Conservation (phyloP, 495 filamentous ascomycete genomes). For the Penicillium soppii region DNA sequence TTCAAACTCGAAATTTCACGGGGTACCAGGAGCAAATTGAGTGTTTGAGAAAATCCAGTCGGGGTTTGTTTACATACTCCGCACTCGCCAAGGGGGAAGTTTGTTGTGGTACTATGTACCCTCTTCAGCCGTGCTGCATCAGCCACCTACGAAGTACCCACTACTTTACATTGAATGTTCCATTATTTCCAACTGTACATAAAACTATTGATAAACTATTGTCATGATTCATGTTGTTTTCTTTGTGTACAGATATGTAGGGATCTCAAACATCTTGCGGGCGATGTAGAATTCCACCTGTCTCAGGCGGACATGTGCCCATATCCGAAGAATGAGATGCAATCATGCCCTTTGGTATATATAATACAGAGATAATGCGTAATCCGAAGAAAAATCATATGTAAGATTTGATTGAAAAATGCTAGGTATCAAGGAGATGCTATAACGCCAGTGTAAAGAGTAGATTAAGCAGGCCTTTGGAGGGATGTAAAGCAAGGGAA, state of each 20-base stretch:
- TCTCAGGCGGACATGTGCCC: slow-evolving; percentile 20
- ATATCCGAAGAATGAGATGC: neutral
- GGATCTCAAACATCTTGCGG: slow-evolving; percentile 12
- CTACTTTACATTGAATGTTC: slow-evolving; percentile 2
- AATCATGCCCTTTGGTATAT: neutral
- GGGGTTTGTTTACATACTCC: slow-evolving; percentile 32
- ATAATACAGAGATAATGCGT: neutral
- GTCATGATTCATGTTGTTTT: neutral
- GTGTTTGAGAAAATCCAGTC: neutral
- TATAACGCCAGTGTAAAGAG: slow-evolving; percentile 12
- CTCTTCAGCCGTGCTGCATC: neutral
- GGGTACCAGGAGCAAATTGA: neutral
- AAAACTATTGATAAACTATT: slow-evolving; percentile 12
- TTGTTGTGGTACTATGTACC: slow-evolving; percentile 27
- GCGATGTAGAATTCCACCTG: slow-evolving; percentile 15
- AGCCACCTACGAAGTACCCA: slow-evolving; percentile 1
- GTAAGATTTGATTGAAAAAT: slow-evolving; percentile 3
- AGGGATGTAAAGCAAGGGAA: slow-evolving; percentile 9
- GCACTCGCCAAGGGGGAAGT: slow-evolving; percentile 30
- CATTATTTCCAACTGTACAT: neutral
- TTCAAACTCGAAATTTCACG: neutral
- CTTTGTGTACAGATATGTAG: slow-evolving; percentile 7
- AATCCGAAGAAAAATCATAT: neutral
- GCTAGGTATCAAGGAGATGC: slow-evolving; percentile 25
- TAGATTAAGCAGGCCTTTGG: slow-evolving; percentile 10